Evolutionary conservation across 495 filamentous ascomycete species (phyloP), one percentile per base, ranked within the genome.

Genomic region (Halenospora varia): DNA sequence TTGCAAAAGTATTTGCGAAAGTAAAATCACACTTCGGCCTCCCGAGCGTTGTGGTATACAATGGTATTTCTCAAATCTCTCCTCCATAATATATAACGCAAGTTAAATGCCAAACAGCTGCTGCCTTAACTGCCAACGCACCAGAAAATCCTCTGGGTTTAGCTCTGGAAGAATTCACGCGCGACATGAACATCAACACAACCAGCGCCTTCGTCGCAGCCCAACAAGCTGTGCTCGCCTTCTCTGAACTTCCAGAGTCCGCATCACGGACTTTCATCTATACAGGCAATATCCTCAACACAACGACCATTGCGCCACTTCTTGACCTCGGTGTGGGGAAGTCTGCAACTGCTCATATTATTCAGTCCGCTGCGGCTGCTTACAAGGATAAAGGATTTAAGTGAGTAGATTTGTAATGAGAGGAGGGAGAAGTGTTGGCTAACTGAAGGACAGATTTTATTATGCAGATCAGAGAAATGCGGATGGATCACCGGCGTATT

Each of bases 401-500:
- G 57, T 59, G 20, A 10, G 56, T 56, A 4, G 51, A 44, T 54
- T 46, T 13, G 10, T 25, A 15, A 17, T 17, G 25, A 53, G 20
- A 45, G 25, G 29, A 51, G 50, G 24, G 55, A 29, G 55, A 41
- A 57, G 44, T 20, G 48, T n/a, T n/a, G 39, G 47, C 39, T 46
- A 51, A 45, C 26, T 56, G 11, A 6, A 9, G 55, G 24, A 25
- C 26, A 61, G 59, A 15, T 61, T 61, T 25, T 61, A 61, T 48
- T 80, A 77, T 66, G 71, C 65, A 9, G 76, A 78, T 51, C 70
- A 79, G 57, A 63, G 76, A 29, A 73, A 72, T 15, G 61, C 64
- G 18, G 72, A 78, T 62, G 76, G 75, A 3, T 20, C 65, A 13
- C 26, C 66, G n/a, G 62, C 35, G 10, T 65, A 48, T 25, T 24